These are phyloP conservation scores for Botrytis paeoniae DNA, from an alignment of 2,329 filamentous ascomycete species.

Conservation along the genomic window DNA sequence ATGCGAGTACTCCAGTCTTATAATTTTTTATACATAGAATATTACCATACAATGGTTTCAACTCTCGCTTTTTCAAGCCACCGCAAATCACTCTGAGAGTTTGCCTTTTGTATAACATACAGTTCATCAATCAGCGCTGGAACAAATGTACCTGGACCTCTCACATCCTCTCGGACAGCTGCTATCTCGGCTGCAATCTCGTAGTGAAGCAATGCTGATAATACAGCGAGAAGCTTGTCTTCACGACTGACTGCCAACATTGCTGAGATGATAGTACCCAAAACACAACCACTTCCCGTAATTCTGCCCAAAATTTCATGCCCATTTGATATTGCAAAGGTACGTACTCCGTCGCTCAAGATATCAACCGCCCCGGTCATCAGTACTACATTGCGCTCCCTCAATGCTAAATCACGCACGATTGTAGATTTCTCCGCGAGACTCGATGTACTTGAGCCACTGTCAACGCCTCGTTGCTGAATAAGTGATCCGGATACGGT, in stretches of 20 bases:
- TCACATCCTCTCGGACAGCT: constrained; percentile 66
- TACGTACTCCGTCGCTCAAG: constrained; percentile 69
- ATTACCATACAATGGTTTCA: constrained; percentile 36
- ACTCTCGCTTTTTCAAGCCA: constrained; percentile 56
- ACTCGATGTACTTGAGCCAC: constrained; percentile 54
- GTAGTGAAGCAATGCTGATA: constrained; percentile 73
- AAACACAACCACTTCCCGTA: constrained; percentile 79
- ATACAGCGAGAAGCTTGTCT: constrained; percentile 68
- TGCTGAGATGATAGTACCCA: constrained; percentile 78
- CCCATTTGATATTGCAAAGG: constrained; percentile 71
- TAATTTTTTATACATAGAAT: background rate
- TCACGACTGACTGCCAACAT: constrained; percentile 61
- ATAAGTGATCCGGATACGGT: constrained; percentile 60
- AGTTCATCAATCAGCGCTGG: constrained; percentile 78
- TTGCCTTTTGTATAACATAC: constrained; percentile 49
- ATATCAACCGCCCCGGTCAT: constrained; percentile 80
- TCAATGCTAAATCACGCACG: constrained; percentile 62
- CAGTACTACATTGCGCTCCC: constrained; percentile 70
- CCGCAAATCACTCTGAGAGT: constrained; percentile 45
- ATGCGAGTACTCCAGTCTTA: background rate
- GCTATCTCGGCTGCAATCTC: constrained; percentile 63
- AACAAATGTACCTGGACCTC: constrained; percentile 82
- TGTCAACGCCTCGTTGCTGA: constrained; percentile 84
- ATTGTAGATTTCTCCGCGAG: constrained; percentile 57
- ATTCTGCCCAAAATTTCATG: constrained; percentile 67